A percentile compares a stretch with the other conserved stretches of the same genome.
These are phyloP conservation scores for Aechmea fasciata DNA, from an alignment of 176 grass and related monocot species.

Conservation along the genomic window DNA sequence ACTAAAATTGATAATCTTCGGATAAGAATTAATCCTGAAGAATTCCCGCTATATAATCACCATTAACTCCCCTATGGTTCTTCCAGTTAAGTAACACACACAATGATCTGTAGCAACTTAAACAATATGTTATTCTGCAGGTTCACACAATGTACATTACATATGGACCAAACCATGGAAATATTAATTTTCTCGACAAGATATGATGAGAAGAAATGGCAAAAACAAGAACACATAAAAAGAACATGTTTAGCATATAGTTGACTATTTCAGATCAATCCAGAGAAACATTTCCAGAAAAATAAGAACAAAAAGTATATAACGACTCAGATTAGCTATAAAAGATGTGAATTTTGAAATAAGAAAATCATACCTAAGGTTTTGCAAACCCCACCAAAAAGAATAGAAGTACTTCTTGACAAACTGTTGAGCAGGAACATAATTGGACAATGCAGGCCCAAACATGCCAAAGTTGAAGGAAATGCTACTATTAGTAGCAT, in stretches of 20 bases:
- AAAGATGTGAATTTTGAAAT: not conserved
- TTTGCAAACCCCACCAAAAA: constrained; percentile 98
- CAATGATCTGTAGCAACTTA: no score
- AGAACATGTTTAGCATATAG: not conserved
- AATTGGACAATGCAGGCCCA: constrained; percentile 41
- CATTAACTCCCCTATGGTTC: no score
- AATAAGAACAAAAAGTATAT: not conserved
- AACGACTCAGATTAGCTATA: not conserved
- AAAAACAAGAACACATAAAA: not conserved
- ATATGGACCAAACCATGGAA: no score
- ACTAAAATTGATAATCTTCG: constrained; percentile 5
- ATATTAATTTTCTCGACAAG: no score
- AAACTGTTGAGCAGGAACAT: constrained; percentile 54
- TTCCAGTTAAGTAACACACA: no score
- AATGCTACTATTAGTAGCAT: constrained; percentile 8
- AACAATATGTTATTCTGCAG: no score
- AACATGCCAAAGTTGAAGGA: constrained; percentile 87
- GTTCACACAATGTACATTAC: no score
- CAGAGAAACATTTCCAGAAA: not conserved
- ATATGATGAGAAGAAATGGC: not conserved
- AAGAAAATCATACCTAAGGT: constrained; percentile 61
- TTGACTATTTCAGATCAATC: not conserved
- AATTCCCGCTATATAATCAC: no score
- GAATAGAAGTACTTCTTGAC: constrained; percentile 88
- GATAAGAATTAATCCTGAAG: no score